Percentiles rank a stretch among this genome's conserved stretches.
phyloP scores from a whole-genome alignment of 2,329 filamentous ascomycete species.

The Hypoxylon sp. region DNA sequence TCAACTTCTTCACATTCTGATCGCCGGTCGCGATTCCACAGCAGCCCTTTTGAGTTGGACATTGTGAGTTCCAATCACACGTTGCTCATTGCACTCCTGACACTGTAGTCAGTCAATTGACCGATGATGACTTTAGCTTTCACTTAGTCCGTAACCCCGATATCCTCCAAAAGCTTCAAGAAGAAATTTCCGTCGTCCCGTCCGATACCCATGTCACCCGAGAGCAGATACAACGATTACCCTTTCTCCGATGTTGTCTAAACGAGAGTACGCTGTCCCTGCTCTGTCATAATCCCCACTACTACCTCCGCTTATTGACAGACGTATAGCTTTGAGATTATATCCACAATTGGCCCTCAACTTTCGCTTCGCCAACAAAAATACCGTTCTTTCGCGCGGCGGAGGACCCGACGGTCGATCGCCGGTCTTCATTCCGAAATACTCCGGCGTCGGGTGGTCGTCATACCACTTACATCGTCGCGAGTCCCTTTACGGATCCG shows the following conservation, averaged over 20 bases:
- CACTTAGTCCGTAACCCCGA: conserved; percentile 38
- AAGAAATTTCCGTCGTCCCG: conserved; percentile 29
- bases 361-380: conserved; percentile 26
- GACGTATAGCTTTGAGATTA: conserved; percentile 30
- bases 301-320: not conserved
- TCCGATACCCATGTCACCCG: conserved; percentile 26
- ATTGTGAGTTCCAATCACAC: conserved; percentile 20
- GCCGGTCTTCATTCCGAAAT: conserved; percentile 47
- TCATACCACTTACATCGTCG: conserved; percentile 44
- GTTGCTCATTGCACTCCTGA: not conserved
- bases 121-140: conserved; percentile 22
- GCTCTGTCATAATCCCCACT: not conserved
- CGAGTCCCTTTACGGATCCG: conserved; percentile 35
- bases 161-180: conserved; percentile 26
- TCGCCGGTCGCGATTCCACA: conserved; percentile 30
- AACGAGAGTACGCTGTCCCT: conserved; percentile 36
- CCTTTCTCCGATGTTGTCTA: conserved; percentile 39
- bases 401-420: conserved; percentile 47
- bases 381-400: conserved; percentile 47
- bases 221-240: conserved; percentile 36
- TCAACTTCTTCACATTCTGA: not conserved
- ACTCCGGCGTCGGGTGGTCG: conserved; percentile 44
- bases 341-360: conserved; percentile 36
- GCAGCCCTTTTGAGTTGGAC: conserved; percentile 41
- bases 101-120: no score